These are phyloP conservation scores for Dactylellina sp. DNA, from an alignment of 2,329 filamentous ascomycete genomes.

Conservation along the genomic window DNA sequence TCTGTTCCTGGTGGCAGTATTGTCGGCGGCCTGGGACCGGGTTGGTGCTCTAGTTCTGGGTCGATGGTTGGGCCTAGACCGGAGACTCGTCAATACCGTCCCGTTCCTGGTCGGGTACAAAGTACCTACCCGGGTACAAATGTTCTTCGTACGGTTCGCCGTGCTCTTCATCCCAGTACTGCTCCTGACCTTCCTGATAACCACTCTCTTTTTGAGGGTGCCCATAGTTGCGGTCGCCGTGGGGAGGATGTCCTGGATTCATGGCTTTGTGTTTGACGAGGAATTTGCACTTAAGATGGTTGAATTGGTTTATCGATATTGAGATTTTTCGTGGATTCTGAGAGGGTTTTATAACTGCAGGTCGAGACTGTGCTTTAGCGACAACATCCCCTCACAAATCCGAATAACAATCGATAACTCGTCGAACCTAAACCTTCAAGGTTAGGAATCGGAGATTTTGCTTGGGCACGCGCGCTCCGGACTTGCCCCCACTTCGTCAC, in stretches of 20 bases:
- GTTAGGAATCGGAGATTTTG: constrained; percentile 13
- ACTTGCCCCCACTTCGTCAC: constrained; percentile 21
- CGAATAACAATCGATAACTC: constrained; percentile 22
- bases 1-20: constrained; percentile 51
- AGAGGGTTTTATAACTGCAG: constrained; percentile 38
- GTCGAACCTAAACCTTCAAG: constrained; percentile 27
- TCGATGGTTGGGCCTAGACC: constrained; percentile 45
- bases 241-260: constrained; percentile 30
- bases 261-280: constrained; percentile 23
- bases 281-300: constrained; percentile 24
- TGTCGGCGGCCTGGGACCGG: constrained; percentile 12
- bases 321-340: constrained; percentile 38
- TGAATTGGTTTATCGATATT: constrained; percentile 35
- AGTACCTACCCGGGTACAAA: constrained; percentile 33
- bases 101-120: constrained; percentile 33
- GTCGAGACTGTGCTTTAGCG: constrained; percentile 30
- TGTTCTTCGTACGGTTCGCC: constrained; percentile 24
- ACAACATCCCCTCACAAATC: constrained; percentile 26
- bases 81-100: constrained; percentile 30
- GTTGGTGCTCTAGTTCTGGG: constrained; percentile 25
- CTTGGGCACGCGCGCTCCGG: neutral
- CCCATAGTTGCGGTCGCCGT: constrained; percentile 9
- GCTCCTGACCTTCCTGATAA: constrained; percentile 26
- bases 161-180: constrained; percentile 29
- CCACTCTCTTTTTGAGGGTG: neutral